These are phyloP conservation scores for Planoprotostelium fungivorum DNA, from an alignment of 78 protist genomes.

Conservation along the genomic window DNA sequence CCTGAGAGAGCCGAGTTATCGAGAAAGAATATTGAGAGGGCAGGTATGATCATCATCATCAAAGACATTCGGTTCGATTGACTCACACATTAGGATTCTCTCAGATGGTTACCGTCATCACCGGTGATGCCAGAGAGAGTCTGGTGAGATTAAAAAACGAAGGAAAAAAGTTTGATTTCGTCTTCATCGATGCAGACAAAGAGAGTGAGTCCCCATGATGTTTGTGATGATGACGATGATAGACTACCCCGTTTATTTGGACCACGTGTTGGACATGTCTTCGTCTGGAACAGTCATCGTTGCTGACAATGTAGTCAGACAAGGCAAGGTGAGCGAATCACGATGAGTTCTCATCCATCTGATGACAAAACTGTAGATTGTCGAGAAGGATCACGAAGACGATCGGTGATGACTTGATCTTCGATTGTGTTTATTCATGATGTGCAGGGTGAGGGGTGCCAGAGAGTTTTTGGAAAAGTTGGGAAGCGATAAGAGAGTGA, in stretches of 20 bases:
- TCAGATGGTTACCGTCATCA: neutral
- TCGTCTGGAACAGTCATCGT: neutral
- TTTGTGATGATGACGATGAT: neutral
- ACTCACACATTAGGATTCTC: no score
- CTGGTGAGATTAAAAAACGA: neutral
- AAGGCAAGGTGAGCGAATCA: neutral
- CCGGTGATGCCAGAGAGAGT: neutral
- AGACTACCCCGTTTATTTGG: neutral
- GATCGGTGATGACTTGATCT: no score
- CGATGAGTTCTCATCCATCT: no score
- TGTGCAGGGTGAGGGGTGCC: neutral
- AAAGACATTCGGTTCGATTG: no score
- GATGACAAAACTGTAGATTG: no score
- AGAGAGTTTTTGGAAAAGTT: neutral
- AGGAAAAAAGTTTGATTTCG: neutral
- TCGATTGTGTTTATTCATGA: neutral
- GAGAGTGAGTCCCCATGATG: neutral
- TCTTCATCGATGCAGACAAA: neutral
- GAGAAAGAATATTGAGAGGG: neutral
- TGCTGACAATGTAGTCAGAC: neutral
- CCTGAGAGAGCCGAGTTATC: neutral
- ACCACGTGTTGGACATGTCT: neutral
- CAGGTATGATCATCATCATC: no score
- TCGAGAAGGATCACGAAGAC: no score
- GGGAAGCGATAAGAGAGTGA: neutral